Evolutionary conservation across 2,329 filamentous ascomycete genomes (phyloP), one percentile per base, ranked within the genome.

Genomic region (Pseudogymnoascus sp.): DNA sequence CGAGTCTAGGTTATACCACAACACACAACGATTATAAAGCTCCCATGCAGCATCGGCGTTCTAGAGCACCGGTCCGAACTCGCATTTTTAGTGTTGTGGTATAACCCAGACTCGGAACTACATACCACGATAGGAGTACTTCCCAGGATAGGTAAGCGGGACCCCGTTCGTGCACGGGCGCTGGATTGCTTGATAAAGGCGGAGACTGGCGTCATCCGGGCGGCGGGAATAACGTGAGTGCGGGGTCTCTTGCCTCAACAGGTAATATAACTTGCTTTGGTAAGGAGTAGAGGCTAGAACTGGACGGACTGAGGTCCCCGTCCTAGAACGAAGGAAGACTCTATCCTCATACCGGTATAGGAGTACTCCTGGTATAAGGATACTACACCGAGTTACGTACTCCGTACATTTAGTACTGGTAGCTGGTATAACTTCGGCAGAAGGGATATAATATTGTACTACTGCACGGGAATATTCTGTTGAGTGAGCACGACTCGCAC

Each of bases 121-220:
- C 21, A 21, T 21, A 3, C 21, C 21, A 21, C 2, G 21, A 21
- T 21, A 21, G 21, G 21, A 21, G 21, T 21, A 21, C 21, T 21
- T 21, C 21, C 21, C 21, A 21, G 2, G 8, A 18, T 18, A 53
- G 46, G 25, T 5, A 18, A 28, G 25, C 50, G 50, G 25, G 44
- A 28, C 44, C 21, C 44, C 25, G 28, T 56, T 46, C 25, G 50
- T 56, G 28, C 50, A 56, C 25, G 28, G 50, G 5, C 5, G 28
- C 25, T 28, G 8, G 10, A 56, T 56, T 56, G 50, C 50, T 56
- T 18, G 50, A 56, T 34, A 34, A 56, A 21, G 50, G 28, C 50
- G 50, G 50, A 56, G 50, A 34, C 50, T 56, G 50, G 50, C 50
- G 50, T 56, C 50, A 56, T 56, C 50, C 50, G 50, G 50, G n/a